These are phyloP conservation scores for Euphorbia celastroides DNA, from an alignment of 441 rosid genomes.

Conservation along the genomic window DNA sequence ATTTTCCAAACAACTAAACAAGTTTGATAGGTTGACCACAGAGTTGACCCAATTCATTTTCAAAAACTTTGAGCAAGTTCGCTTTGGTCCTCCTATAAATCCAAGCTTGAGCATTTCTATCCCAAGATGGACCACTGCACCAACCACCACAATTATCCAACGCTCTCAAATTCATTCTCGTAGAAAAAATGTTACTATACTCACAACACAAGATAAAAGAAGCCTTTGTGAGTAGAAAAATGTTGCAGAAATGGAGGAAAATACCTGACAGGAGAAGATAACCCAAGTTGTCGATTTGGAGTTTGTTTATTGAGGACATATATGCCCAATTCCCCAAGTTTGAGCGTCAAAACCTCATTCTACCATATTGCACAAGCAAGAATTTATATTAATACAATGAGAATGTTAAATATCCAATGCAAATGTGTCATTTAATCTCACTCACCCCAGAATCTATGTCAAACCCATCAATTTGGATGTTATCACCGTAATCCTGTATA, in stretches of 20 bases:
- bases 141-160: slow-evolving; percentile 2
- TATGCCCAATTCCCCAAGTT: slow-evolving; percentile 59
- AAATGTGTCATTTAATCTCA: slow-evolving; percentile 25
- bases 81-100: slow-evolving; percentile 65
- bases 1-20: slow-evolving; percentile 27
- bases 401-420: neutral
- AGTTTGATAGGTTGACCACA: slow-evolving; percentile 64
- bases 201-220: neutral
- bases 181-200: no score
- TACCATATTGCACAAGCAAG: slow-evolving; percentile 22
- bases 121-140: slow-evolving; percentile 90
- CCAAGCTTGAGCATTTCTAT: slow-evolving; percentile 53
- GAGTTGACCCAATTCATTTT: slow-evolving; percentile 56
- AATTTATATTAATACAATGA: neutral
- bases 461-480: slow-evolving; percentile 68
- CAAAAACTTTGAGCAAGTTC: slow-evolving; percentile 49
- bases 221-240: no score
- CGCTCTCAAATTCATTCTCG: neutral
- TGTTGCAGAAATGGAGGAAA: neutral
- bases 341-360: slow-evolving; percentile 74
- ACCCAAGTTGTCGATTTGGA: slow-evolving; percentile 68
- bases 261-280: slow-evolving; percentile 68
- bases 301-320: slow-evolving; percentile 73
- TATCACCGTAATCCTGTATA: slow-evolving; percentile 80
- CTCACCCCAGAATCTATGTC: slow-evolving; percentile 95